Base-by-base conservation (phyloP, 106 monocot genomes). In the Apostasia shenzhenica region DNA sequence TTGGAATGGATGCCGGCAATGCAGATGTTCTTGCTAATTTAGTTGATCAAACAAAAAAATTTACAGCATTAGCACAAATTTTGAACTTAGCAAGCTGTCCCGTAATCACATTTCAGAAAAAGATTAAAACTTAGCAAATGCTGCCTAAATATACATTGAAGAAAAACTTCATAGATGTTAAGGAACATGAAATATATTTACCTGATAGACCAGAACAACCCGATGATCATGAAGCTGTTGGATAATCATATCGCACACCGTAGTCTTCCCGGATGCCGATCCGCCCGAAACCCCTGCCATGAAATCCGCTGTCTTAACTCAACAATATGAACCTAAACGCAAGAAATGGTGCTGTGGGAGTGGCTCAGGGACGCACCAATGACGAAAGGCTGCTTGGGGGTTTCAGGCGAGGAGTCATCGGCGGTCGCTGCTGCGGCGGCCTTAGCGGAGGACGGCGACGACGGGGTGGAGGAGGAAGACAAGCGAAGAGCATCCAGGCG, bases 161-260 rank as follows among this genome's bases (percentile, higher is more conserved):
- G 12, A 41, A 63, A 45, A 64, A 68, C 26, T 1, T 67, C 50
- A 39, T 9, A 67, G 1, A 2, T 39, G 2, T 39, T 47, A 59
- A 42, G 45, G 37, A 64, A 73, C 5, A 52, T 43, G 26, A 54
- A 11, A 63, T 39, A 10, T 57, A 6, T 26, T 7, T 38, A 92
- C 92, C 92, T 92, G 92, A 70, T 77, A 81, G 46, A 92, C 81
- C 6, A 88, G 85, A 10, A 79, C 82, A 37, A 92, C 85, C 13
- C 92, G 92, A 46, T 92, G 92, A 56, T 92, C 92, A 14, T 88
- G 88, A 4, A 88, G 84, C 71, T 84, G 88, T 84, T 88, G 88
- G 12, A 88, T 88, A 71, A 92, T 92, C 92, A 88, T 88, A 59
- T 92, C 92, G 73, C 92, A 92, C 6, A 92, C 92, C 14, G 92